A percentile compares a stretch with the other conserved stretches of the same genome.
phyloP scores from a whole-genome alignment of 371 early-diverging fungal species.

The Rhizopus delemar region DNA sequence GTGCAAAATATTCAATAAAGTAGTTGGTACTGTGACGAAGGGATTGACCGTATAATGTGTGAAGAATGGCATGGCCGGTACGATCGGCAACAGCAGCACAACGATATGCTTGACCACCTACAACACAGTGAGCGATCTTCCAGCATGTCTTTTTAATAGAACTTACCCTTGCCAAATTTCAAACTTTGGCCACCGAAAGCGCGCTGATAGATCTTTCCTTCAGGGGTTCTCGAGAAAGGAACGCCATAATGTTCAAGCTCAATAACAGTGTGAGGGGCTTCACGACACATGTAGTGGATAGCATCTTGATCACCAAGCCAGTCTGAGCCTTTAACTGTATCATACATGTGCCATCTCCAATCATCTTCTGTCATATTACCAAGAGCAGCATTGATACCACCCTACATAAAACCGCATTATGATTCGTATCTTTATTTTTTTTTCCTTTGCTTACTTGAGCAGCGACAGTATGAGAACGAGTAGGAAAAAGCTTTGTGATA shows the following conservation, averaged over 20 bases:
- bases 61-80: slow-evolving; percentile 97
- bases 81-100: slow-evolving; percentile 98
- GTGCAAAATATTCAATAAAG: slow-evolving; percentile 98
- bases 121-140: too few species aligned
- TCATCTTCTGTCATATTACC: slow-evolving; percentile 99
- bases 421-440: not conserved
- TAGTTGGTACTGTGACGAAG: slow-evolving; percentile 93
- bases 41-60: slow-evolving; percentile 97
- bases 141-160: not conserved
- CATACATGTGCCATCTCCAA: slow-evolving; percentile 99
- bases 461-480: slow-evolving; percentile 97
- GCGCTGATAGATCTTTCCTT: slow-evolving; percentile 97
- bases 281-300: slow-evolving; percentile 98
- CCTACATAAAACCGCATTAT: slow-evolving; percentile 44
- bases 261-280: slow-evolving; percentile 93
- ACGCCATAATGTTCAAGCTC: slow-evolving; percentile 98
- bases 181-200: slow-evolving; percentile 97
- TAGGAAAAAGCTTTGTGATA: slow-evolving; percentile 97
- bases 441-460: slow-evolving; percentile 74
- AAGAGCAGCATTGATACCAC: slow-evolving; percentile 98
- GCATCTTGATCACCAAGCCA: slow-evolving; percentile 99
- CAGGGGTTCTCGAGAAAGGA: slow-evolving; percentile 96
- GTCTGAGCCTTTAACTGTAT: slow-evolving; percentile 97
- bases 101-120: slow-evolving; percentile 95
- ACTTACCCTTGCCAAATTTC: slow-evolving; percentile 78